A percentile compares a stretch with the other conserved stretches of the same genome.
Evolutionary conservation across 2,329 filamentous ascomycete genomes (phyloP).

Genomic region (Cercospora berteroae): DNA sequence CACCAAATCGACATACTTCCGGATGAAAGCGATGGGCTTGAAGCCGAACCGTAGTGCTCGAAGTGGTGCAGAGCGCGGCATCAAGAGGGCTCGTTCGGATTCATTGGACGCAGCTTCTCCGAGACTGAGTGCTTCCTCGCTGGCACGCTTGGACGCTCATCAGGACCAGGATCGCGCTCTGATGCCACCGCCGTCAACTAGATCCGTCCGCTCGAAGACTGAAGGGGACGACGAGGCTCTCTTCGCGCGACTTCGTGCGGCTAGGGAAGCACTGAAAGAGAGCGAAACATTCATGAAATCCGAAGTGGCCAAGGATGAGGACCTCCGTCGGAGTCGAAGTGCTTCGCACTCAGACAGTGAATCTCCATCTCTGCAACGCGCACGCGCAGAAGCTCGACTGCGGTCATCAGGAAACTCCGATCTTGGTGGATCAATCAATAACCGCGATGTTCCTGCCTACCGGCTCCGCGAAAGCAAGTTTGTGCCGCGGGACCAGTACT

Average conservation of each 20-base stretch:
- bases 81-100: constrained; percentile 27
- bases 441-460: constrained; percentile 38
- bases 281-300: constrained; percentile 20
- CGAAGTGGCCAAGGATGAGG: constrained; percentile 24
- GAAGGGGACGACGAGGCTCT: constrained; percentile 37
- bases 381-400: constrained; percentile 35
- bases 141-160: constrained; percentile 11
- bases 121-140: constrained; percentile 12
- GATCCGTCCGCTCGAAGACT: constrained; percentile 23
- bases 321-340: constrained; percentile 27
- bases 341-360: constrained; percentile 30
- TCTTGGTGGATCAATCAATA: constrained; percentile 4
- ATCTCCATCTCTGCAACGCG: constrained; percentile 35
- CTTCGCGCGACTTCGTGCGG: constrained; percentile 36
- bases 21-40: constrained; percentile 50
- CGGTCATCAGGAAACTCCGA: constrained; percentile 26
- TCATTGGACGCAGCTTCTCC: constrained; percentile 19
- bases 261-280: constrained; percentile 32
- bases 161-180: constrained; percentile 11
- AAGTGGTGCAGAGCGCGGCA: constrained; percentile 19
- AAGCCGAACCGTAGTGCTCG: constrained; percentile 40
- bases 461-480: constrained; percentile 39
- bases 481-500: constrained; percentile 39
- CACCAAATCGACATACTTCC: constrained; percentile 53
- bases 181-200: constrained; percentile 21